Percentiles rank a stretch among this genome's conserved stretches.
Conservation (phyloP, 345 rosid species). For the Linum tenue region DNA sequence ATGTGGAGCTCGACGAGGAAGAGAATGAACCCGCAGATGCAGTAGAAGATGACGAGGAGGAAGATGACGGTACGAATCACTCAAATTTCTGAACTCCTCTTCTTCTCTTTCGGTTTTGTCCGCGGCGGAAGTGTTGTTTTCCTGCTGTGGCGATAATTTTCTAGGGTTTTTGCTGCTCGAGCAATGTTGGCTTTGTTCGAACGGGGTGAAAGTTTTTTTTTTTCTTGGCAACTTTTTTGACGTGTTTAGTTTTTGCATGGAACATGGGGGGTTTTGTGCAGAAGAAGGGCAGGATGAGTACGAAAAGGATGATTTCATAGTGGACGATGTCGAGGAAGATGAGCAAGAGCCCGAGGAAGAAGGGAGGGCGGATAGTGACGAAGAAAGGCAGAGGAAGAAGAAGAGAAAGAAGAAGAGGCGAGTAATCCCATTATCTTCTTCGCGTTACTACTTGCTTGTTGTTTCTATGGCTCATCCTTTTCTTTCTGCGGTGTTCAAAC, state of each 20-base stretch:
- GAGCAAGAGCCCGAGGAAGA: conserved; percentile 41
- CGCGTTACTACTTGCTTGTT: neutral
- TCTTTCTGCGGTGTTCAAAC: conserved; percentile 1
- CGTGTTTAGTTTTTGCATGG: too few relatives aligned
- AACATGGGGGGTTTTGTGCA: conserved; percentile 18
- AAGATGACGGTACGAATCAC: conserved; percentile 37
- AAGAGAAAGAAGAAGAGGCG: conserved; percentile 48
- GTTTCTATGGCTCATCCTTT: neutral
- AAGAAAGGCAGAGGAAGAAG: conserved; percentile 73
- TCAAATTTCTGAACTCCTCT: neutral
- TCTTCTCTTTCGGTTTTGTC: neutral
- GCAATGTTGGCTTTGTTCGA: too few relatives aligned
- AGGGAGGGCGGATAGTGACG: conserved; percentile 62
- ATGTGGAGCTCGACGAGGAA: conserved; percentile 50
- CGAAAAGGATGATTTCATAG: conserved; percentile 91
- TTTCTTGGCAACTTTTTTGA: too few relatives aligned
- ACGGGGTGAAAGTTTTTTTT: too few relatives aligned
- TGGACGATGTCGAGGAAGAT: conserved; percentile 52
- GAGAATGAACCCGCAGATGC: conserved; percentile 35
- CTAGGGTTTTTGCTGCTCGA: too few relatives aligned
- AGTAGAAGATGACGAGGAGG: conserved; percentile 51
- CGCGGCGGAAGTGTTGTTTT: neutral
- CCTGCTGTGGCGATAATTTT: too few relatives aligned
- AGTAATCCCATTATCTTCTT: neutral
- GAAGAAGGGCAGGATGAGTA: conserved; percentile 80